These are phyloP conservation scores for Russula lepida DNA, from an alignment of 768 basidiomycete genomes.

Conservation along the genomic window DNA sequence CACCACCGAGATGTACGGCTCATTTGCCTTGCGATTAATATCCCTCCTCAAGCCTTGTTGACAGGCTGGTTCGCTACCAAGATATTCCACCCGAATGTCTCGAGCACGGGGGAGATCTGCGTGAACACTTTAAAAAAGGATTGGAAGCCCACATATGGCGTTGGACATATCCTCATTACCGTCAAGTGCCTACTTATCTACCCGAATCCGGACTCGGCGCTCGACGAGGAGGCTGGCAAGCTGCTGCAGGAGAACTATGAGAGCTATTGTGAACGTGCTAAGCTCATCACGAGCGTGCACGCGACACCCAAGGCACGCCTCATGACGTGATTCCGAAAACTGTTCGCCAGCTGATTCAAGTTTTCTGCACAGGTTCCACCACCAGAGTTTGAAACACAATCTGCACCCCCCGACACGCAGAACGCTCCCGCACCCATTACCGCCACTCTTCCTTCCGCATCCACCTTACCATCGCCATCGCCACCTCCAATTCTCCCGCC, in stretches of 20 bases:
- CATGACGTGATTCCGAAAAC: background rate
- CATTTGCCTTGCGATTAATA: background rate
- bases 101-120: constrained; percentile 83
- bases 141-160: constrained; percentile 89
- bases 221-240: constrained; percentile 95
- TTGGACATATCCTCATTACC: constrained; percentile 83
- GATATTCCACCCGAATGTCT: constrained; percentile 97
- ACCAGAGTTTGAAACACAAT: constrained; percentile 47
- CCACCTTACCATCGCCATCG: constrained; percentile 26
- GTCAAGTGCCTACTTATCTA: constrained; percentile 95
- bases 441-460: constrained; percentile 26
- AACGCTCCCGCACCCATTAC: constrained; percentile 26
- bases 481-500: constrained; percentile 26
- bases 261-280: constrained; percentile 78
- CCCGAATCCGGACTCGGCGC: constrained; percentile 91
- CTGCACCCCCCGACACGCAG: constrained; percentile 26
- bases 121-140: constrained; percentile 97
- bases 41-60: background rate
- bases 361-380: constrained; percentile 35
- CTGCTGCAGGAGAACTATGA: constrained; percentile 84
- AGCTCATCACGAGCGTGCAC: constrained; percentile 85
- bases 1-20: constrained; percentile 83
- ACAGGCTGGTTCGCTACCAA: constrained; percentile 87
- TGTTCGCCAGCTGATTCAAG: no score
- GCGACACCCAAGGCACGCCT: constrained; percentile 64